phyloP scores from a whole-genome alignment of 2,329 filamentous ascomycete species.

The Akanthomyces dipterigenus region DNA sequence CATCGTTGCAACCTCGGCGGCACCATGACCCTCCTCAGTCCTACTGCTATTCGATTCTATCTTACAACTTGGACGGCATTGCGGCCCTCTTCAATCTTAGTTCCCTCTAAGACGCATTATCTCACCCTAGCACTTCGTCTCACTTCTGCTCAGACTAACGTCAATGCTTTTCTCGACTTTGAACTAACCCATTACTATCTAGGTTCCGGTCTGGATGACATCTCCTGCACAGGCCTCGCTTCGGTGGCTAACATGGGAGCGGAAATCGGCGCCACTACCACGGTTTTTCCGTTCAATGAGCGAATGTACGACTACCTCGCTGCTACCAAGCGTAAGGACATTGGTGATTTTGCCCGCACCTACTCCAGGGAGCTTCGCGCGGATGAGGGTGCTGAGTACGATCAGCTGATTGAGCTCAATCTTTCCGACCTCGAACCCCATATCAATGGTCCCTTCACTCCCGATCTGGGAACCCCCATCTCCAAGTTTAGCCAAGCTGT shows the following conservation, averaged over 20 bases:
- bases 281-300: slow-evolving; percentile 96
- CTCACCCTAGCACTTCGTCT: no score
- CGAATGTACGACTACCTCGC: slow-evolving; percentile 93
- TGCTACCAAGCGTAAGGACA: slow-evolving; percentile 83
- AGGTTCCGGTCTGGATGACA: slow-evolving; percentile 58
- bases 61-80: no score
- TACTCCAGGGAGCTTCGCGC: slow-evolving; percentile 82
- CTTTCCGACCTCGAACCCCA: slow-evolving; percentile 91
- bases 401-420: slow-evolving; percentile 94
- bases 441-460: slow-evolving; percentile 98
- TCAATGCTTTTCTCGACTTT: no score
- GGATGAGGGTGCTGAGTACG: slow-evolving; percentile 89
- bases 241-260: slow-evolving; percentile 61
- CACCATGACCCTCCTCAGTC: no score
- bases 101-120: no score
- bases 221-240: slow-evolving; percentile 60
- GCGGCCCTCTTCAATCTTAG: no score
- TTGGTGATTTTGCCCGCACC: slow-evolving; percentile 79
- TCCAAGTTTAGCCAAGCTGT: slow-evolving; percentile 95
- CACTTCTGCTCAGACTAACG: no score
- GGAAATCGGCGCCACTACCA: slow-evolving; percentile 80
- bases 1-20: no score
- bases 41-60: no score
- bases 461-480: slow-evolving; percentile 94
- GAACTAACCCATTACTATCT: slow-evolving; percentile 40